Percentiles rank a stretch among this genome's conserved stretches.
Evolutionary conservation across 805 yeast genomes (phyloP).

Genomic region (Schwanniomyces yamadae): DNA sequence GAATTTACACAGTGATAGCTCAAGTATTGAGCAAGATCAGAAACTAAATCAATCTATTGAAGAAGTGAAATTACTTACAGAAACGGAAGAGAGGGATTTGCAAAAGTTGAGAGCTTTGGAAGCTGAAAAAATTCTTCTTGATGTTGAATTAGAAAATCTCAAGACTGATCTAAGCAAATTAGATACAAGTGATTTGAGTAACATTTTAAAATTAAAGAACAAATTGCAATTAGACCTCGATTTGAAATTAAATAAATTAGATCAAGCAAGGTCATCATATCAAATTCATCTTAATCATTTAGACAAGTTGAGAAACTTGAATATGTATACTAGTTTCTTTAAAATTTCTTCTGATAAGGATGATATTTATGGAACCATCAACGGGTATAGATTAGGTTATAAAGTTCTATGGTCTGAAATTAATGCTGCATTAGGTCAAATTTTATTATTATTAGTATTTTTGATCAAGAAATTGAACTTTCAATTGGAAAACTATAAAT

Average conservation of each 20-base stretch:
- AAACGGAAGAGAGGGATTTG: conserved; percentile 32
- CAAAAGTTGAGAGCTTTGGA: conserved; percentile 40
- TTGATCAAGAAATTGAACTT: conserved; percentile 57
- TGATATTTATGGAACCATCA: conserved; percentile 83
- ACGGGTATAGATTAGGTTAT: conserved; percentile 77
- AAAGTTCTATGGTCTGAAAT: conserved; percentile 87
- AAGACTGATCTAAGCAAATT: conserved; percentile 35
- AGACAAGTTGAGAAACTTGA: conserved; percentile 69
- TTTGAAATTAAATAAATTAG: conserved; percentile 53
- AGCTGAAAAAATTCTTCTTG: conserved; percentile 42
- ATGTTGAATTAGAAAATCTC: conserved; percentile 46
- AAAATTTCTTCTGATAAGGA: conserved; percentile 67
- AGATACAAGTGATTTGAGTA: conserved; percentile 44
- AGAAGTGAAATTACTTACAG: conserved; percentile 47
- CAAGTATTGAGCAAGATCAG: conserved; percentile 16
- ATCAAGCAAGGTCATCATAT: conserved; percentile 61
- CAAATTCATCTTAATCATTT: conserved; percentile 62
- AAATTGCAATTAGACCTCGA: conserved; percentile 51
- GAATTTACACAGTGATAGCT: conserved; percentile 11
- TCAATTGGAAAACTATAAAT: conserved; percentile 54
- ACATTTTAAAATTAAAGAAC: conserved; percentile 52
- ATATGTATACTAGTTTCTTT: conserved; percentile 82
- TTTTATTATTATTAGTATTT: conserved; percentile 67
- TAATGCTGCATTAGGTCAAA: conserved; percentile 88
- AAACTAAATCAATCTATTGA: conserved; percentile 46